Conservation (phyloP, 106 monocot genomes). For the Amphibolis antarctica region DNA sequence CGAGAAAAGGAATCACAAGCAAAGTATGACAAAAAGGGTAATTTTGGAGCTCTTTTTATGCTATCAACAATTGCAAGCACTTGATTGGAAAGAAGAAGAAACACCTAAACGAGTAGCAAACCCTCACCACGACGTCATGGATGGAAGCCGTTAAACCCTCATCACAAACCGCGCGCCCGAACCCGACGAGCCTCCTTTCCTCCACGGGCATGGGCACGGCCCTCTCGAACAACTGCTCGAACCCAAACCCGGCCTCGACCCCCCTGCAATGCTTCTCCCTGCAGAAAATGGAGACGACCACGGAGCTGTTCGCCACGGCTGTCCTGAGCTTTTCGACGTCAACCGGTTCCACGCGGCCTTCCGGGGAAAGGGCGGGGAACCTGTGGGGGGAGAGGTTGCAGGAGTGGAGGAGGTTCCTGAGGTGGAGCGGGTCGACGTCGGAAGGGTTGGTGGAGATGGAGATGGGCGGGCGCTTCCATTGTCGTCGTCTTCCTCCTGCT, state of each 20-base stretch:
- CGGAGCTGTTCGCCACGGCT: conserved; percentile 52
- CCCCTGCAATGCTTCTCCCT: conserved; percentile 13
- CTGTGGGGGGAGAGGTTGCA: conserved; percentile 54
- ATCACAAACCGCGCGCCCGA: conserved; percentile 81
- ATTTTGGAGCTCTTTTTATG: too few species aligned
- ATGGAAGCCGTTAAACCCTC: conserved; percentile 81
- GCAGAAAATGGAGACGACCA: conserved; percentile 72
- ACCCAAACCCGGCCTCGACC: conserved; percentile 10
- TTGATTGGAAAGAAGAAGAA: too few species aligned
- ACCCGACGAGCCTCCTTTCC: conserved; percentile 53
- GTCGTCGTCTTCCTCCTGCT: too few species aligned
- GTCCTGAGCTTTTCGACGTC: conserved; percentile 39
- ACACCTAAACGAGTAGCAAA: too few species aligned
- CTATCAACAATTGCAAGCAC: too few species aligned
- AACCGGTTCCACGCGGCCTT: conserved; percentile 31
- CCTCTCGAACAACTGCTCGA: conserved; percentile 35
- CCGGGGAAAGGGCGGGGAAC: conserved; percentile 30
- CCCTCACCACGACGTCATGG: conserved; percentile 80
- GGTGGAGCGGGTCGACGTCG: conserved; percentile 36
- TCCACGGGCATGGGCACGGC: conserved; percentile 7
- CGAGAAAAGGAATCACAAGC: too few species aligned
- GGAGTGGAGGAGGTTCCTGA: conserved; percentile 48
- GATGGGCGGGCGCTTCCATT: conserved; percentile 31
- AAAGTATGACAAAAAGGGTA: too few species aligned
- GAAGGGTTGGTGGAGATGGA: conserved; percentile 51